A percentile compares a stretch with the other conserved stretches of the same genome.
These are phyloP conservation scores for Backusella sp. DNA, from an alignment of 192 early-diverging fungal genomes.

Conservation along the genomic window DNA sequence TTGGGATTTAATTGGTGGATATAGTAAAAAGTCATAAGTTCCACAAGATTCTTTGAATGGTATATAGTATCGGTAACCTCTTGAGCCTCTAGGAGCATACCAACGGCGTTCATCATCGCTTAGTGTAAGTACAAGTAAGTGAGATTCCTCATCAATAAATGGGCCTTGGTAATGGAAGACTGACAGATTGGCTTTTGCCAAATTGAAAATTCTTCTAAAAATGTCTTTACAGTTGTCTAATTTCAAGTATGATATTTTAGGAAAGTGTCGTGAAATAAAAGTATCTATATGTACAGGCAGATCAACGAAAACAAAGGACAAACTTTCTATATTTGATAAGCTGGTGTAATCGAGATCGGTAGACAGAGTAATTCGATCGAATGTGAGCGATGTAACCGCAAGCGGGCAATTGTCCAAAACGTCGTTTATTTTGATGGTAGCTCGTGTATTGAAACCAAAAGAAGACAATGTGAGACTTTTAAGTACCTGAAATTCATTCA, in stretches of 20 bases:
- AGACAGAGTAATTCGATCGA: background rate
- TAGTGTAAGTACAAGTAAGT: background rate
- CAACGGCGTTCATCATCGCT: background rate
- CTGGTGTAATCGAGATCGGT: background rate
- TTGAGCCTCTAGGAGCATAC: background rate
- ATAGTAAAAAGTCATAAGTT: background rate
- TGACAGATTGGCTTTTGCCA: background rate
- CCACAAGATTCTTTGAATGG: background rate
- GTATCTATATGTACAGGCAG: background rate
- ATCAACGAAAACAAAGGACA: background rate
- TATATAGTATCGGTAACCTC: background rate
- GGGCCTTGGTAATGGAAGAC: background rate
- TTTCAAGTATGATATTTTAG: background rate
- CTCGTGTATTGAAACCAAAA: conserved; percentile 1
- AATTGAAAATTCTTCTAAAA: conserved; percentile 3
- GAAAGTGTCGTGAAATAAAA: background rate
- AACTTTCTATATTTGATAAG: background rate
- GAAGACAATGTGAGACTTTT: conserved; percentile 2
- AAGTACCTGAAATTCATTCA: background rate
- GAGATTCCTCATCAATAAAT: background rate
- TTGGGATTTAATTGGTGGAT: background rate
- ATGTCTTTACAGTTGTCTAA: conserved; percentile 1
- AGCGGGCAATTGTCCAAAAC: background rate
- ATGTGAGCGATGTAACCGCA: background rate
- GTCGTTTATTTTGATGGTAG: background rate